These are phyloP conservation scores for Mitragyna speciosa DNA, from an alignment of 257 asterid species.

Conservation along the genomic window DNA sequence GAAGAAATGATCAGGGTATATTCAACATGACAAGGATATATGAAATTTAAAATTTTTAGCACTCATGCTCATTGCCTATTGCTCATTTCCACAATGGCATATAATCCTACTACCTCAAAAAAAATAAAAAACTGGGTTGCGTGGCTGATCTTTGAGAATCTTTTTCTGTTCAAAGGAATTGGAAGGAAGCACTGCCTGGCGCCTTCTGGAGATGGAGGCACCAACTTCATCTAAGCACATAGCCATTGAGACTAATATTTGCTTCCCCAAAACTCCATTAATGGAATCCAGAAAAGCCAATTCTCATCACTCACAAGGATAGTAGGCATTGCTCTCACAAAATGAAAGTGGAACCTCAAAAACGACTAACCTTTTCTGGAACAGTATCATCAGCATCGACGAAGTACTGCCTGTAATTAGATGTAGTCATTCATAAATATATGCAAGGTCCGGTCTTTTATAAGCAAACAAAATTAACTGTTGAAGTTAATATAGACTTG, in stretches of 20 bases:
- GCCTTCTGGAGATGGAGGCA: slow-evolving; percentile 6
- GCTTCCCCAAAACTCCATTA: not conserved
- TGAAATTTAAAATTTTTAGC: not conserved
- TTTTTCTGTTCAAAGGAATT: not conserved
- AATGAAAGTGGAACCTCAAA: slow-evolving; percentile 6
- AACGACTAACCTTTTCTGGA: slow-evolving; percentile 61
- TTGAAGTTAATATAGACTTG: not conserved
- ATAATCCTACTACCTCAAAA: slow-evolving; percentile 12
- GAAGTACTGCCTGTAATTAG: slow-evolving; percentile 69
- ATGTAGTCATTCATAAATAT: not conserved
- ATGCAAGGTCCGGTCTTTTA: not conserved
- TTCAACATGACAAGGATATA: not conserved
- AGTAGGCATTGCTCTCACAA: not conserved
- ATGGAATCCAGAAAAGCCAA: not conserved
- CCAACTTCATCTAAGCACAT: not conserved
- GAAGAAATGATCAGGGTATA: not conserved
- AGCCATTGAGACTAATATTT: slow-evolving; percentile 4
- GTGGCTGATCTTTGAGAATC: slow-evolving; percentile 3
- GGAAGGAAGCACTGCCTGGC: not conserved
- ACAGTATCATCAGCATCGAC: slow-evolving; percentile 82
- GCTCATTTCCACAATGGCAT: slow-evolving; percentile 3
- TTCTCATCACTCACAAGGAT: not conserved
- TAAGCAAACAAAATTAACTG: not conserved
- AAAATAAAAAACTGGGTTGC: slow-evolving; percentile 1
- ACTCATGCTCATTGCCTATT: not conserved